Base-by-base conservation (phyloP, 2,329 filamentous ascomycete genomes). In the Pseudogymnoascus sp. region DNA sequence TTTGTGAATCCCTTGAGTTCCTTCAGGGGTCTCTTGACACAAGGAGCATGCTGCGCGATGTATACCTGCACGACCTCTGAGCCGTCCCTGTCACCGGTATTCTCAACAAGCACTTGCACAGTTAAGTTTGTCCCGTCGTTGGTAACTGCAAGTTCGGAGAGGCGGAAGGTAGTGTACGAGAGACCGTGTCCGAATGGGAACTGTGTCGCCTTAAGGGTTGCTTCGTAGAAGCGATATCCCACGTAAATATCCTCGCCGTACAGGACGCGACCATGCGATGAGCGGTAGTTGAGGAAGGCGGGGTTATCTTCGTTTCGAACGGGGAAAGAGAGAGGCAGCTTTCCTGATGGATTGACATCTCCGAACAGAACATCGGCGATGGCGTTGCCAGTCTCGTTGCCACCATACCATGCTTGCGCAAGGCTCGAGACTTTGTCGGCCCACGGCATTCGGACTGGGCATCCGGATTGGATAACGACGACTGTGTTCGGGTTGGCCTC, bases 1-100 rank as follows among this genome's bases (percentile, higher is more conserved):
- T 91, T 92, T 60, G 77, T 72, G 67, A 88, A 88, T 1, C 83
- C 85, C 73, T 86, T 86, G 54, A 88, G 77, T 72, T 89, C 86
- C 69, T 88, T 87, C 16, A 79, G 70, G 0, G 86, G 79, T 8
- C 79, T 72, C 42, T 81, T 81, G 61, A 88, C 79, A 34, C 80
- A 79, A 6, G 80, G 76, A 61, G 79, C 67, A 81, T 84, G 67
- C 73, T 82, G 71, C 76, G 75, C 75, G 5, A 85, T 73, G 69
- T 86, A 86, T 2, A 86, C 73, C 74, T 87, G 83, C 0, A 81
- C 80, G 0, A 86, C 81, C 71, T 85, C 80, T 34, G 81, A 77
- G 10, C 84, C 84, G 39, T 74, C 71, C 11, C 77, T 66, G 3
- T 69, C 64, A n/a, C 88, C 88, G 0, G 79, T 84, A 72, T 91